Evolutionary conservation across 2,329 filamentous ascomycete species (phyloP).

Genomic region (Scytalidium lignicola): DNA sequence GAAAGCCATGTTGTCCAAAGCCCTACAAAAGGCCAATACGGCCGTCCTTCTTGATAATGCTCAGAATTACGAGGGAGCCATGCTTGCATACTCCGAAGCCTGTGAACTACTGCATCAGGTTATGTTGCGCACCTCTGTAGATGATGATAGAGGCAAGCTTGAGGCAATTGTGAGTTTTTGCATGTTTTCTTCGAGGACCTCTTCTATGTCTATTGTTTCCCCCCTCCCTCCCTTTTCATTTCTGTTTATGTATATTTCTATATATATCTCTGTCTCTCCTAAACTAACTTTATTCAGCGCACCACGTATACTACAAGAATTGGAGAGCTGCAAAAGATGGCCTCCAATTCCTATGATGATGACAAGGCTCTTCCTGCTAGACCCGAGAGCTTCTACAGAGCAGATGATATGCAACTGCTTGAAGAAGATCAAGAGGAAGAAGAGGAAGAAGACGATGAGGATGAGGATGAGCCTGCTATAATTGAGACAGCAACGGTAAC

Average conservation of each 20-base stretch:
- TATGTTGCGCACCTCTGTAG: slow-evolving; percentile 73
- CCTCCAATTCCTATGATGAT: slow-evolving; percentile 47
- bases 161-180: slow-evolving; percentile 78
- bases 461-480: slow-evolving; percentile 29
- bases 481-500: slow-evolving; percentile 49
- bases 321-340: slow-evolving; percentile 73
- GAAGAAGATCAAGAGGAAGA: slow-evolving; percentile 36
- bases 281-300: slow-evolving; percentile 47
- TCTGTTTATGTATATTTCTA: not conserved
- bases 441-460: slow-evolving; percentile 33
- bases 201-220: too few relatives aligned
- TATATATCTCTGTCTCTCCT: not conserved
- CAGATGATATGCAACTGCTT: slow-evolving; percentile 28
- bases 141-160: slow-evolving; percentile 84
- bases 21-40: slow-evolving; percentile 90
- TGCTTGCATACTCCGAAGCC: slow-evolving; percentile 86
- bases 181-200: not conserved
- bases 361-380: slow-evolving; percentile 73
- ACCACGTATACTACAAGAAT: slow-evolving; percentile 89
- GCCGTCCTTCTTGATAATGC: slow-evolving; percentile 95
- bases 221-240: not conserved
- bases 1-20: slow-evolving; percentile 95
- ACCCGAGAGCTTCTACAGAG: slow-evolving; percentile 55
- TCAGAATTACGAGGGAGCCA: slow-evolving; percentile 86
- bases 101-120: slow-evolving; percentile 85